Evolutionary conservation across 176 grass and related monocot species (phyloP), one percentile per base, ranked within the genome.

Genomic region (Bonia amplexicaulis): DNA sequence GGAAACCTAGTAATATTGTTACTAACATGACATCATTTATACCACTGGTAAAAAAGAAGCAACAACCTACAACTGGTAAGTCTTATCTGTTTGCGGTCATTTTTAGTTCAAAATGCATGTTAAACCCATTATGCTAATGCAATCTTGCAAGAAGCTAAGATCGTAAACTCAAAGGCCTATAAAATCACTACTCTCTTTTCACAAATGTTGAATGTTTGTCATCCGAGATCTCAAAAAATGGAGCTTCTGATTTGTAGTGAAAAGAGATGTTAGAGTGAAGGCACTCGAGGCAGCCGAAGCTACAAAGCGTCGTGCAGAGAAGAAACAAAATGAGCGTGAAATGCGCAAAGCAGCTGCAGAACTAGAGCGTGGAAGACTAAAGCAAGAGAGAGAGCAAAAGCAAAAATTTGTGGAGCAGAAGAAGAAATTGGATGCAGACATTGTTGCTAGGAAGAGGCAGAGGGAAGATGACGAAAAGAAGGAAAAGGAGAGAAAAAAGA

Each of bases 231-330:
- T 48, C 27, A 72, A 65, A 22, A 72, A 65, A 72, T 19, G 49
- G 23, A 66, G 39, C 33, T 76, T 47, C 7, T 85, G 20, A 45
- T 47, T 69, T 89, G 76, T 44, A 94, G 92, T 77, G 49, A 94
- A 92, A 89, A 87, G 79, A 90, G 88, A 92, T 46, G 82, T 90
- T 84, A 89, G 84, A 87, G 90, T 97, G 62, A 89, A 91, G 69
- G 90, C 92, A 41, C 60, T 97, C 44, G 86, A 94, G 80, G 86
- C 80, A 57, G 94, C 92, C 62, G 92, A 94, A 82, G 86, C 83
- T 73, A 85, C 71, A 22, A 94, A 94, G 73, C 78, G 68, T 15
- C 66, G 81, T 45, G 80, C 90, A 84, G 88, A 95, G 74, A 91
- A 89, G 80, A 92, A 90, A 62, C 68, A 84, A 87, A 94, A 73